Evolutionary conservation across 2,329 filamentous ascomycete genomes (phyloP).

Genomic region (Pyrenochaeta sp.): DNA sequence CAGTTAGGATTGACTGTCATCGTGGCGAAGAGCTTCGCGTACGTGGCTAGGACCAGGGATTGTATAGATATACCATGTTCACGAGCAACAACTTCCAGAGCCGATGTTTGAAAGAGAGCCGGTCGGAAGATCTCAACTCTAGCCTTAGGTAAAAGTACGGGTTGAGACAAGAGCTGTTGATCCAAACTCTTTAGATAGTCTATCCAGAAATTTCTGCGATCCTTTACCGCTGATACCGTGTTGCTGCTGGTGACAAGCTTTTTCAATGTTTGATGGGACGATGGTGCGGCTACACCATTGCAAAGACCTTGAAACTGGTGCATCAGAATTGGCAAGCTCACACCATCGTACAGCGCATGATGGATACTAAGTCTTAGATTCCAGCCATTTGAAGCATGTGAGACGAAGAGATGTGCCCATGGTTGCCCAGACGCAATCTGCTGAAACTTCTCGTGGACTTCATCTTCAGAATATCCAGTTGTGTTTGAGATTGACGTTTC

Average conservation of each 20-base stretch:
- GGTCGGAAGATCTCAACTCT: constrained; percentile 60
- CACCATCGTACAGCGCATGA: constrained; percentile 87
- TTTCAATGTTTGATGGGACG: constrained; percentile 44
- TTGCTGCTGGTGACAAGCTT: constrained; percentile 50
- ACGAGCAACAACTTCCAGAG: constrained; percentile 56
- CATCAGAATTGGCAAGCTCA: constrained; percentile 75
- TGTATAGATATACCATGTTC: constrained; percentile 71
- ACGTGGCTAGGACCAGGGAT: constrained; percentile 76
- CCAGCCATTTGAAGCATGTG: constrained; percentile 41
- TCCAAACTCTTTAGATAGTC: constrained; percentile 51
- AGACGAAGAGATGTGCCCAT: constrained; percentile 49
- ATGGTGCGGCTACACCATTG: constrained; percentile 29
- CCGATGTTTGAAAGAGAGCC: constrained; percentile 53
- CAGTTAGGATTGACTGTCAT: constrained; percentile 27
- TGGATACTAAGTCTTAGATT: constrained; percentile 68
- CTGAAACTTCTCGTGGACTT: background rate
- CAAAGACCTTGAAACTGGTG: constrained; percentile 59
- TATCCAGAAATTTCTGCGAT: constrained; percentile 60
- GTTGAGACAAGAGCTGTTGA: constrained; percentile 20
- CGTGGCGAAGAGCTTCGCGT: constrained; percentile 62
- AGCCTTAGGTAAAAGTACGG: constrained; percentile 34
- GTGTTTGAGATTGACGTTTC: constrained; percentile 43
- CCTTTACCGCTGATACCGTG: constrained; percentile 5
- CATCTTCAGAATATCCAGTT: constrained; percentile 23
- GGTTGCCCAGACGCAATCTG: constrained; percentile 31